Conservation (phyloP, 257 asterid species). For the Echium plantagineum region DNA sequence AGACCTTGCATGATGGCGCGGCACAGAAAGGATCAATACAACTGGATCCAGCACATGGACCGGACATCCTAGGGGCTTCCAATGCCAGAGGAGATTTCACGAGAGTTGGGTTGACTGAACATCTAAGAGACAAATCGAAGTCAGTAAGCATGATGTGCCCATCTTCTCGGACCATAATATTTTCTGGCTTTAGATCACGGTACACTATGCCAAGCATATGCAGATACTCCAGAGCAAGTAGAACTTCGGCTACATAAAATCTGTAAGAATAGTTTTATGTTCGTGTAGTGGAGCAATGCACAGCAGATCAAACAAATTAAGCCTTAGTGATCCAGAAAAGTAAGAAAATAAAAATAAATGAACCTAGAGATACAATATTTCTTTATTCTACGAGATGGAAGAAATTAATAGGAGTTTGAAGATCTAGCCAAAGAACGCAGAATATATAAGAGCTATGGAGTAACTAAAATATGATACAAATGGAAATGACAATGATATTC, state of each 20-base stretch:
- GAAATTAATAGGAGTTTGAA: too few relatives aligned
- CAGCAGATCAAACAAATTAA: not conserved
- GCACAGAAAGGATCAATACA: constrained; percentile 91
- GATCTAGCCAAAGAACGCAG: too few relatives aligned
- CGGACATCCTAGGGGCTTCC: constrained; percentile 72
- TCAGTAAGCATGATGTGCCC: constrained; percentile 94
- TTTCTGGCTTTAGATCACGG: constrained; percentile 85
- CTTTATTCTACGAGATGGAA: not conserved
- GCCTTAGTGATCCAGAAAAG: not conserved
- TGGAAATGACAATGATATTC: not conserved
- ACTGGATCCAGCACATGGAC: constrained; percentile 80
- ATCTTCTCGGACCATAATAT: constrained; percentile 79
- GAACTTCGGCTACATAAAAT: constrained; percentile 93
- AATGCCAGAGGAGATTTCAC: constrained; percentile 28
- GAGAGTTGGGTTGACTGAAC: constrained; percentile 80
- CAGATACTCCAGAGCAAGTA: constrained; percentile 77
- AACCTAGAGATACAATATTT: not conserved
- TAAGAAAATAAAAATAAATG: not conserved
- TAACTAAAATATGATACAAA: not conserved
- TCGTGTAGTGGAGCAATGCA: not conserved
- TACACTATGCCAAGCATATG: constrained; percentile 97
- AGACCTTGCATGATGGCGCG: constrained; percentile 81
- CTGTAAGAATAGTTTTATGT: constrained; percentile 18
- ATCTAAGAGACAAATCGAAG: constrained; percentile 78
- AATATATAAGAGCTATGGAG: not conserved